These are phyloP conservation scores for Alternaria novae-zelandiae DNA, from an alignment of 2,329 filamentous ascomycete genomes.

Conservation along the genomic window DNA sequence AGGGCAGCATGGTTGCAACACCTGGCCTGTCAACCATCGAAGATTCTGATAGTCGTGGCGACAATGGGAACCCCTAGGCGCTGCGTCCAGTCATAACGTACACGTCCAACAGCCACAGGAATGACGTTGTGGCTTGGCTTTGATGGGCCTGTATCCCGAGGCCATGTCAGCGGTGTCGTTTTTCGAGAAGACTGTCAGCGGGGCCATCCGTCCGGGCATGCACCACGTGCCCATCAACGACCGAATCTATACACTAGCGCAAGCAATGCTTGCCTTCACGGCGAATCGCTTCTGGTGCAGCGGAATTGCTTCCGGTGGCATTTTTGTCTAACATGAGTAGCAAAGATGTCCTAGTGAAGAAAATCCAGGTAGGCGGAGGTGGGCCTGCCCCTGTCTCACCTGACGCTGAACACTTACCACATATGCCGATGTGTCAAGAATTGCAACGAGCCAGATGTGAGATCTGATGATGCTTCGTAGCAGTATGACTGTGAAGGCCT, in stretches of 20 bases:
- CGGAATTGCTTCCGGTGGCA: background rate
- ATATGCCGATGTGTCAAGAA: background rate
- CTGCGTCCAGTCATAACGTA: background rate
- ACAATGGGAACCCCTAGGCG: background rate
- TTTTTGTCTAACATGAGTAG: background rate
- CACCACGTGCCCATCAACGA: constrained; percentile 7
- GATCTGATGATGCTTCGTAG: background rate
- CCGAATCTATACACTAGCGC: constrained; percentile 1
- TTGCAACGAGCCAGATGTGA: constrained; percentile 1
- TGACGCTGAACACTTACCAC: background rate
- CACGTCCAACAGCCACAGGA: background rate
- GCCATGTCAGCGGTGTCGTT: constrained; percentile 18
- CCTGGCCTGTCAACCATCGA: background rate
- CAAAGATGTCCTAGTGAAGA: background rate
- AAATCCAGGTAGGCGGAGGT: background rate
- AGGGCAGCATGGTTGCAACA: background rate
- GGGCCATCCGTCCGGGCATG: constrained; percentile 14
- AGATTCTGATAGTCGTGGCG: background rate
- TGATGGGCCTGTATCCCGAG: constrained; percentile 5
- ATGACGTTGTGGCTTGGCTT: constrained; percentile 3
- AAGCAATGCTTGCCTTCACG: background rate
- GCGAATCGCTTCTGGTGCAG: background rate
- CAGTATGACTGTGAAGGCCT: background rate
- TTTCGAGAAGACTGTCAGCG: constrained; percentile 11
- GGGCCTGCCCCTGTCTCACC: background rate